Evolutionary conservation across 768 basidiomycete species (phyloP).

Genomic region (Pleurotus giganteus): DNA sequence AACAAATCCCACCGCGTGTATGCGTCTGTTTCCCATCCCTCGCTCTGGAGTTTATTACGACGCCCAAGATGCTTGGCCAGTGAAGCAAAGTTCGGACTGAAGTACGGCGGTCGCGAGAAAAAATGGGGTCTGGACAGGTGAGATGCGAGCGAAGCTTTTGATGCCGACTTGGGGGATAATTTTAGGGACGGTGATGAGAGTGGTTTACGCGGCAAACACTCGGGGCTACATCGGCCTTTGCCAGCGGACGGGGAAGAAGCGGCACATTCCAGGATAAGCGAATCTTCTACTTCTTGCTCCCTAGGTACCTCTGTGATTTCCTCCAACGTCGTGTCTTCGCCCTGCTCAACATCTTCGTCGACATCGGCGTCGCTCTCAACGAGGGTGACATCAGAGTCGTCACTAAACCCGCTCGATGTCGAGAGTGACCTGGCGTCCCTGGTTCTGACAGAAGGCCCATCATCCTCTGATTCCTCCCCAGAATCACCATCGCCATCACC

Average conservation of each 20-base stretch:
- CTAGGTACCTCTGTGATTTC: constrained; percentile 7
- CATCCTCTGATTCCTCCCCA: constrained; percentile 10
- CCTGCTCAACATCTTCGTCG: constrained; percentile 19
- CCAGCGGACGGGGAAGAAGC: neutral
- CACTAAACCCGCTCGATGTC: constrained; percentile 34
- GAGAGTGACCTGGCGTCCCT: constrained; percentile 29
- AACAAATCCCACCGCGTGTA: constrained; percentile 55
- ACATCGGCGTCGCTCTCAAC: constrained; percentile 47
- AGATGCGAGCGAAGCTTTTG: constrained; percentile 3
- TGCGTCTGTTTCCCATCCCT: constrained; percentile 46
- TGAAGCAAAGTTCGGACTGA: constrained; percentile 9
- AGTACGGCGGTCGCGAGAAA: constrained; percentile 2
- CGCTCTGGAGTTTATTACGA: constrained; percentile 12
- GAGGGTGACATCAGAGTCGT: constrained; percentile 57
- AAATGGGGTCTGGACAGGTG: neutral
- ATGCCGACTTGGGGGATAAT: neutral
- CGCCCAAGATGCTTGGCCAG: neutral
- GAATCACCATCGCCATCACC: neutral
- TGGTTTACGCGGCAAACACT: neutral
- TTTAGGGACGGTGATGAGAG: neutral
- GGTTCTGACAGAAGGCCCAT: constrained; percentile 22
- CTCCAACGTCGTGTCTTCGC: constrained; percentile 11
- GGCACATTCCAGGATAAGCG: neutral
- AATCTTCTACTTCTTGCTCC: neutral
- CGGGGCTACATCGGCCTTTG: neutral